Evolutionary conservation across 129 eudicot genomes (phyloP).

Genomic region (Lonicera japonica): DNA sequence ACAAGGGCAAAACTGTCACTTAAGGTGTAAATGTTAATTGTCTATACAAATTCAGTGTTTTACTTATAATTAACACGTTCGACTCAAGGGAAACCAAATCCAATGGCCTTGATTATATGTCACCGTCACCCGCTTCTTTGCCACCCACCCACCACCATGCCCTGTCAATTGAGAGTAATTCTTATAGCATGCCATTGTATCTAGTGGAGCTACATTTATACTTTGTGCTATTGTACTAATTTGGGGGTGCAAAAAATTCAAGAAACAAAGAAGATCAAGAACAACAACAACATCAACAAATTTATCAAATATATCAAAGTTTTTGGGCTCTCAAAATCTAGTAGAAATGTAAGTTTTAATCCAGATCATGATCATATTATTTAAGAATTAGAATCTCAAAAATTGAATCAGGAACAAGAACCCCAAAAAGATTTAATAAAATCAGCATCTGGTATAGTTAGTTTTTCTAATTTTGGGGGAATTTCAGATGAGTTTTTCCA

Average conservation of each 20-base stretch:
- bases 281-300: slow-evolving; percentile 19
- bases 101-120: slow-evolving; percentile 4
- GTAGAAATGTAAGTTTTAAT: too few relatives aligned
- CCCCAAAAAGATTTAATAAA: slow-evolving; percentile 12
- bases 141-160: too few relatives aligned
- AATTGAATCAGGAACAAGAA: slow-evolving; percentile 20
- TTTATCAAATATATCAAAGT: slow-evolving; percentile 27
- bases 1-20: too few relatives aligned
- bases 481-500: too few relatives aligned
- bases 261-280: slow-evolving; percentile 32
- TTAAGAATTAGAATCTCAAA: slow-evolving; percentile 46
- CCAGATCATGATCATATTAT: slow-evolving; percentile 51
- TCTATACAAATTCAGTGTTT: slow-evolving; percentile 38
- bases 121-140: slow-evolving; percentile 47
- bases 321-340: too few relatives aligned
- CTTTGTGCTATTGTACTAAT: too few relatives aligned
- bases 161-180: slow-evolving; percentile 12
- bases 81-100: slow-evolving; percentile 11
- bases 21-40: too few relatives aligned
- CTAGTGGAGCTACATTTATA: too few relatives aligned
- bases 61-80: slow-evolving; percentile 33
- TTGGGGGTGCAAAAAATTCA: too few relatives aligned
- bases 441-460: slow-evolving; percentile 19
- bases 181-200: too few relatives aligned
- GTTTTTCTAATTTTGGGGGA: slow-evolving; percentile 16